phyloP scores from a whole-genome alignment of 345 rosid genomes.

The Syzygium oleosum region DNA sequence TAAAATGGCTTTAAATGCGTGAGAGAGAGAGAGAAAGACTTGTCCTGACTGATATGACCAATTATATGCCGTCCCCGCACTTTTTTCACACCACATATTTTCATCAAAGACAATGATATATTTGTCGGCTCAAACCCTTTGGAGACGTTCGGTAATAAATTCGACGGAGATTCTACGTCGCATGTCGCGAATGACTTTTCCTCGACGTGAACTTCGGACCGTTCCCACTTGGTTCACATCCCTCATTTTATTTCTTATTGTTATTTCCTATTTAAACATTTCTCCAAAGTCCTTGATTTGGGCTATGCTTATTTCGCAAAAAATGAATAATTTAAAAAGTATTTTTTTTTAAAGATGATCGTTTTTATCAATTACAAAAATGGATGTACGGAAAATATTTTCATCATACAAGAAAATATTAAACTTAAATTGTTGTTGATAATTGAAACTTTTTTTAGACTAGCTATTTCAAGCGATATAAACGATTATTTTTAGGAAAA shows the following conservation, averaged over 20 bases:
- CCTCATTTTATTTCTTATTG: not conserved
- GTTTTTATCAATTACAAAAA: too few species aligned
- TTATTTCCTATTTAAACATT: not conserved
- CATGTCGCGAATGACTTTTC: not conserved
- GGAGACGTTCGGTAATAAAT: not conserved
- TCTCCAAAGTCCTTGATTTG: not conserved
- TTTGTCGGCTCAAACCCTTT: not conserved
- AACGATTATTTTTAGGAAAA: not conserved
- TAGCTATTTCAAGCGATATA: not conserved
- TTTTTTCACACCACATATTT: not conserved
- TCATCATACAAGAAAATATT: not conserved
- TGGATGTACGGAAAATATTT: rapidly evolving
- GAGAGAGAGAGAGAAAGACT: not conserved
- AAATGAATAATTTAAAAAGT: not conserved
- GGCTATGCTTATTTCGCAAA: too few species aligned
- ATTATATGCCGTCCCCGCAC: not conserved
- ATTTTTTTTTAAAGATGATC: not conserved
- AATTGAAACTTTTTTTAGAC: rapidly evolving
- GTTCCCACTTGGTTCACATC: not conserved
- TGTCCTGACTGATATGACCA: not conserved
- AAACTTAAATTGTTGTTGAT: not conserved
- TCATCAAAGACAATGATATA: not conserved
- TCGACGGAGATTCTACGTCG: not conserved
- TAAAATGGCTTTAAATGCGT: not conserved
- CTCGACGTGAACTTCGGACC: not conserved